Conservation (phyloP, 169 alveolate species). For the Eimeria falciformis region DNA sequence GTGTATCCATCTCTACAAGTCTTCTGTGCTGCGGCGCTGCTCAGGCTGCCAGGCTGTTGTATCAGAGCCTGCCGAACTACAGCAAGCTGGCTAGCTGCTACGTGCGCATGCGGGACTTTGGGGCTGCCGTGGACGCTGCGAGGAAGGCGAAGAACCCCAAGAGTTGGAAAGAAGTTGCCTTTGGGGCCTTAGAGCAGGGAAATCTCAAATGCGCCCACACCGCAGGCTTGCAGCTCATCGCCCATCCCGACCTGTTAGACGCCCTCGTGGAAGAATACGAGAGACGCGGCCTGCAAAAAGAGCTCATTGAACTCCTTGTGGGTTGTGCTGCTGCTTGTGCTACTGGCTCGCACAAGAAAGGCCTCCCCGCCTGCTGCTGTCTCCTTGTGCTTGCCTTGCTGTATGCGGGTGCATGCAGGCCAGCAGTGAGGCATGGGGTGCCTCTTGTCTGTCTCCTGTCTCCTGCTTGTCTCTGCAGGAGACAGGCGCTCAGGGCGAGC, state of each 20-base stretch:
- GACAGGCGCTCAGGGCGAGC: slow-evolving; percentile 84
- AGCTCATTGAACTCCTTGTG: slow-evolving; percentile 92
- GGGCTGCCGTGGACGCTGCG: slow-evolving; percentile 99
- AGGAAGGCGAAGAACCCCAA: slow-evolving; percentile 98
- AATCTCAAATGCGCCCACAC: slow-evolving; percentile 95
- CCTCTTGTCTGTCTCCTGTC: not conserved
- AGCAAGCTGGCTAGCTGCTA: slow-evolving; percentile 97
- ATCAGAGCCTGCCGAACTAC: slow-evolving; percentile 95
- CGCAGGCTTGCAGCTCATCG: slow-evolving; percentile 97
- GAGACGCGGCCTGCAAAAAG: slow-evolving; percentile 93
- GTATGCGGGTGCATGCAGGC: no score
- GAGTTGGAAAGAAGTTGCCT: slow-evolving; percentile 94
- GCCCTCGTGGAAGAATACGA: slow-evolving; percentile 95
- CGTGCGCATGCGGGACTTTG: slow-evolving; percentile 95
- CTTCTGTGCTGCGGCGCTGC: not conserved
- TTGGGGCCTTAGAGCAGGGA: slow-evolving; percentile 93
- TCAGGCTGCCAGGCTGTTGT: slow-evolving; percentile 95
- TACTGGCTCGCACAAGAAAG: not conserved
- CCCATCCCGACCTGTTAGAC: slow-evolving; percentile 99
- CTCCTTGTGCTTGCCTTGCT: not conserved
- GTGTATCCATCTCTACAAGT: not conserved
- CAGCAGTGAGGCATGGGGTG: not conserved
- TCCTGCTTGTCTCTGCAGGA: slow-evolving; percentile 71
- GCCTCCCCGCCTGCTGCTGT: no score
- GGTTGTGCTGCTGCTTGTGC: not conserved